These are phyloP conservation scores for Cryptosporidium felis DNA, from an alignment of 169 alveolate species.

Conservation along the genomic window DNA sequence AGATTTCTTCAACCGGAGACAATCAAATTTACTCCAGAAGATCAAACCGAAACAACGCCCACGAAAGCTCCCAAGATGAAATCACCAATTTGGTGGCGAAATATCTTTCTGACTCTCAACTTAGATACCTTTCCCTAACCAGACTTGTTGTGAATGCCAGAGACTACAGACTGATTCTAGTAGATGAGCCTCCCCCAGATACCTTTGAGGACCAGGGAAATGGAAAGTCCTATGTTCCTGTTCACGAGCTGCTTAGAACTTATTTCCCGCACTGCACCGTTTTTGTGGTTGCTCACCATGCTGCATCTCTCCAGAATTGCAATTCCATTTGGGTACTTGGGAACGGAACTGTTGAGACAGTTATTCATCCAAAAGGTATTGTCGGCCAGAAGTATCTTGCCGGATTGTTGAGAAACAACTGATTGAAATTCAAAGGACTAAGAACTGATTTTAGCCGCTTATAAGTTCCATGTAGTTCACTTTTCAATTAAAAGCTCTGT, in stretches of 20 bases:
- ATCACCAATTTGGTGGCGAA: conserved; percentile 54
- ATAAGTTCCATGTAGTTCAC: no score
- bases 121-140: conserved; percentile 73
- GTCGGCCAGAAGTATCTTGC: conserved; percentile 45
- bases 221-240: conserved; percentile 47
- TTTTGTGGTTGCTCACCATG: conserved; percentile 68
- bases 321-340: conserved; percentile 70
- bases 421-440: no score
- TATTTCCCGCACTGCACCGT: conserved; percentile 70
- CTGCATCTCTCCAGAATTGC: conserved; percentile 64
- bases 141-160: conserved; percentile 71
- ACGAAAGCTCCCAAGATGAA: neutral
- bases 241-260: conserved; percentile 61
- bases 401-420: neutral
- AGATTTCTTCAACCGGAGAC: neutral
- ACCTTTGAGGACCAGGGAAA: conserved; percentile 38
- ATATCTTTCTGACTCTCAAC: conserved; percentile 65
- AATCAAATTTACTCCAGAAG: neutral
- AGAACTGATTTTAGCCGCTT: no score
- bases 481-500: no score
- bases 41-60: neutral
- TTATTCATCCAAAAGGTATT: conserved; percentile 31
- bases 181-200: conserved; percentile 79
- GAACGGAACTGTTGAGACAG: conserved; percentile 47
- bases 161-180: conserved; percentile 72